Percentiles rank a stretch among this genome's conserved stretches.
phyloP scores from a whole-genome alignment of 1,139 yeast species.

The Suhomyces atakaporum region DNA sequence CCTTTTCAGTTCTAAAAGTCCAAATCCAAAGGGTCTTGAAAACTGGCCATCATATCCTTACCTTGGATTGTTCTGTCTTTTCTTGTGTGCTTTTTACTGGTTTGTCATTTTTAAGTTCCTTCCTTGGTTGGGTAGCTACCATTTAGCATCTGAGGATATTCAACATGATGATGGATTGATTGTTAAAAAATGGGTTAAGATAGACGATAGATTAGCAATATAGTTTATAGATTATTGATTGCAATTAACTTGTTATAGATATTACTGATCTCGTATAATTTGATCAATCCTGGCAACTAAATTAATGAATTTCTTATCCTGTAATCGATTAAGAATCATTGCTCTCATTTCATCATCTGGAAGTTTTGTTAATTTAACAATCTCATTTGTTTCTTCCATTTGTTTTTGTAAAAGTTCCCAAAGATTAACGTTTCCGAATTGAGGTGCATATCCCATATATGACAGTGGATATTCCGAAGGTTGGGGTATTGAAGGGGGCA shows the following conservation, averaged over 20 bases:
- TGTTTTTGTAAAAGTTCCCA: not conserved
- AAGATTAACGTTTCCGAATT: not conserved
- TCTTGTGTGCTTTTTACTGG: conserved; percentile 50
- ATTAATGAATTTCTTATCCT: conserved; percentile 13
- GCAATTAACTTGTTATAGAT: not conserved
- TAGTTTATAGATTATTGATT: not conserved
- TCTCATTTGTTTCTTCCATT: not conserved
- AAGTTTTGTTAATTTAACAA: not conserved
- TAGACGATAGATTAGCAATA: conserved; percentile 7
- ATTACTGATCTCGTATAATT: conserved; percentile 5
- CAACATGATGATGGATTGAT: conserved; percentile 55
- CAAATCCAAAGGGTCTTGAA: conserved; percentile 45
- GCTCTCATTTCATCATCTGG: conserved; percentile 7
- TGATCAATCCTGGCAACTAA: conserved; percentile 15
- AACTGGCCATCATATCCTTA: conserved; percentile 56
- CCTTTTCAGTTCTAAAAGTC: conserved; percentile 39
- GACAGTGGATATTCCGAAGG: not conserved
- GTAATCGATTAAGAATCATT: conserved; percentile 8
- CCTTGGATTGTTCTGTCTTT: conserved; percentile 32
- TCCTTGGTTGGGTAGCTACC: conserved; percentile 48
- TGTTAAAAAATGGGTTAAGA: conserved; percentile 54
- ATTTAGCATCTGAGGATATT: conserved; percentile 38
- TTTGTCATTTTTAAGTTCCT: conserved; percentile 42
- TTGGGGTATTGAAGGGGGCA: not conserved
- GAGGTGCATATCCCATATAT: not conserved